Base-by-base conservation (phyloP, 345 rosid genomes). In the Noccaea bulbosa region DNA sequence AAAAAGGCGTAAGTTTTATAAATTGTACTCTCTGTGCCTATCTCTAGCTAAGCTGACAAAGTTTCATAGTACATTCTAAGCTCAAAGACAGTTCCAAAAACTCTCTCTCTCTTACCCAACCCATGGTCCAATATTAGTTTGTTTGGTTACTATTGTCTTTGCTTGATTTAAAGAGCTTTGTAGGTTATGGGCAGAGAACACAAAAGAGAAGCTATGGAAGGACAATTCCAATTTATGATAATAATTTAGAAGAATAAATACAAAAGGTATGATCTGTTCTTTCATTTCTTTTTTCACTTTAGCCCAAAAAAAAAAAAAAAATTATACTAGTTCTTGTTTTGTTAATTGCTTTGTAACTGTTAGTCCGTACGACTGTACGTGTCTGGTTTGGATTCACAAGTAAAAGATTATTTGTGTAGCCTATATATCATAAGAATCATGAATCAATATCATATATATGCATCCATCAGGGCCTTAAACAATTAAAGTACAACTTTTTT, bases 181-280 rank as follows among this genome's bases (percentile, higher is more conserved):
- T 81, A 82, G 78, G 80, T 56, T 57, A 65, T 71, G 84, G 57
- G 77, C 80, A 80, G 80, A 82, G 17, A 64, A 72, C 37, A 65
- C 56, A 35, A 53, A 51, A 35, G 68, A 54, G 59, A 47, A 53
- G 44, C 43, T 53, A 41, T 16, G 57, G 52, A 69, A 45, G 74
- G 54, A 50, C 72, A 59, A 34, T 67, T 24, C 67, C 52, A 57
- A 9, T 48, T 22, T 58, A 5, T 4, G 9, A 56, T n/a, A 58
- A 48, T 64, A 57, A 6, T 20, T 57, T 76, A 71, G 75, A 72
- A 78, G 65, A 81, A 65, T 80, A 76, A 63, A 71, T 68, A 78
- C 60, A 74, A 87, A 83, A 87, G 85, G 81, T 80, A 67, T 76
- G 48, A 63, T 71, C 81, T 83, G 77, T 79, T 73, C 80, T 80